Base-by-base conservation (phyloP, 192 early-diverging fungal species). In the Chytriomyces sp. region DNA sequence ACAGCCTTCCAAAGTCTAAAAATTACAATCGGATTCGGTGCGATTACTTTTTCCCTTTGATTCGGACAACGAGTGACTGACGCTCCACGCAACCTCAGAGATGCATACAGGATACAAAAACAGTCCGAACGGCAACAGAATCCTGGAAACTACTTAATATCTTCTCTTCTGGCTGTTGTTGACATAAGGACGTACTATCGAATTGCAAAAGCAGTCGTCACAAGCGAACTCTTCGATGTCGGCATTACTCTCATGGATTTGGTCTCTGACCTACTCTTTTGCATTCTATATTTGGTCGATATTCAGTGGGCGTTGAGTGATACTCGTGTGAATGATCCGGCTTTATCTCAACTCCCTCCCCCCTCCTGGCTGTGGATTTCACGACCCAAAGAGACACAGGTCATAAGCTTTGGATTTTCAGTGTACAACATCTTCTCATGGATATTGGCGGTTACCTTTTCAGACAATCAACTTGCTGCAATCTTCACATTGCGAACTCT, bases 211-310 rank as follows among this genome's bases (percentile, higher is more conserved):
- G 28, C 12, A 28, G 12, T 58, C 19, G 28, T 28, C 25, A 58
- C 14, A n/a, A 56, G 66, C 28, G 53, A 70, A 22, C 56, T 54
- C 26, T 70, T 57, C 56, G 30, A 14, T 7, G 40, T 39, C 40
- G 68, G 28, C 17, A 10, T 70, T 12, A 32, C 68, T 1, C 17
- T 86, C 55, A 41, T 82, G 32, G 88, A 90, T 68, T 58, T 90
- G 52, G 37, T 80, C 2, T 81, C 84, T 2, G 89, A 90, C 57
- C 26, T 83, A 0, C 56, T 86, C 25, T 85, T 89, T 53, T 89
- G 86, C 64, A 60, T 81, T 6, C 67, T 84, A 33, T 90, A 90
- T 71, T 68, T 90, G n/a, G 75, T 87, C 30, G 88, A 90, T 31
- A 76, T 85, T 10, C 79, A 88, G 68, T 75, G 41, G 36, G 68